A percentile compares a stretch with the other conserved stretches of the same genome.
Conservation (phyloP, 192 early-diverging fungal species). For the Entomortierella chlamydospora region DNA sequence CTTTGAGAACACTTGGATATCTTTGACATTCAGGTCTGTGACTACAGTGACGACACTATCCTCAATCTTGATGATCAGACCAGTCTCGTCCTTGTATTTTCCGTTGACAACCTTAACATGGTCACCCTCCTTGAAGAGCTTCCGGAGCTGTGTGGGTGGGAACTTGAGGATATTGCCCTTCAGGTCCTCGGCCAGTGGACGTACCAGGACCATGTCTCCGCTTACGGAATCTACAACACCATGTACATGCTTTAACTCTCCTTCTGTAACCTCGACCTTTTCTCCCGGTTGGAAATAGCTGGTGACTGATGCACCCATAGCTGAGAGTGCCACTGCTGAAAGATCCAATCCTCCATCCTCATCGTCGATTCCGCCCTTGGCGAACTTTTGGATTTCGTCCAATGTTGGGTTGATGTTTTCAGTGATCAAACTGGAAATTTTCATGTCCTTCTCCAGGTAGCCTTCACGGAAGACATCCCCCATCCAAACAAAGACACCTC, state of each 20-base stretch:
- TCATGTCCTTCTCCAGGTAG: slow-evolving; percentile 88
- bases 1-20: slow-evolving; percentile 90
- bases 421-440: slow-evolving; percentile 69
- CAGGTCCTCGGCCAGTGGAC: slow-evolving; percentile 68
- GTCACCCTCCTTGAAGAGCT: slow-evolving; percentile 92
- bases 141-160: slow-evolving; percentile 79
- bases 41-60: slow-evolving; percentile 84
- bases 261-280: slow-evolving; percentile 85
- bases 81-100: slow-evolving; percentile 84
- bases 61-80: slow-evolving; percentile 88
- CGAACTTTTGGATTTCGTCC: slow-evolving; percentile 91
- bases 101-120: slow-evolving; percentile 95
- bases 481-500: slow-evolving; percentile 69
- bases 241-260: slow-evolving; percentile 81
- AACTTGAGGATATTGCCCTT: slow-evolving; percentile 62
- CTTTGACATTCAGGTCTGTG: slow-evolving; percentile 73
- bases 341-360: slow-evolving; percentile 69
- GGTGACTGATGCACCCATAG: slow-evolving; percentile 62
- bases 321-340: slow-evolving; percentile 59
- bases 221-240: slow-evolving; percentile 84
- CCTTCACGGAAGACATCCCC: slow-evolving; percentile 77
- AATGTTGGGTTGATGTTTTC: slow-evolving; percentile 87
- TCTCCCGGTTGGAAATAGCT: slow-evolving; percentile 83
- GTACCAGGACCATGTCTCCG: slow-evolving; percentile 77
- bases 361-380: slow-evolving; percentile 77